Conservation (phyloP, 352 stramenopile species). For the Globisporangium orthogonon region DNA sequence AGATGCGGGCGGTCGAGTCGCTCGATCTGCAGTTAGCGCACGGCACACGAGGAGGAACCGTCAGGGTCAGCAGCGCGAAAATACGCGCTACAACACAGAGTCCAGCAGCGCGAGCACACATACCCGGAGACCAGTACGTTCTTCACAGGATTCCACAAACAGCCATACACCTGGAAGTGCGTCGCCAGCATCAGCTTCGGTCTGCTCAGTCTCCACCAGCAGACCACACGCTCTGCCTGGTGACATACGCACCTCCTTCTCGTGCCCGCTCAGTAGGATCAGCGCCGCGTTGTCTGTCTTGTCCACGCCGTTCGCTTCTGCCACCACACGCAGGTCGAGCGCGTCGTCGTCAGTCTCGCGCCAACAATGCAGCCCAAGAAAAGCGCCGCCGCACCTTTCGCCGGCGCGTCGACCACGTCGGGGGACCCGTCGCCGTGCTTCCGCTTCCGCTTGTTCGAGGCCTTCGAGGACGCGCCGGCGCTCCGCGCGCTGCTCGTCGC, state of each 20-base stretch:
- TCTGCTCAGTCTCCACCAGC: neutral
- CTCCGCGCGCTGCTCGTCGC: constrained; percentile 59
- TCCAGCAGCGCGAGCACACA: constrained; percentile 1
- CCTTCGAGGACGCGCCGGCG: constrained; percentile 25
- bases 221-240: neutral
- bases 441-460: constrained; percentile 81
- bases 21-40: constrained; percentile 48
- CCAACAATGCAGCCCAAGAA: neutral
- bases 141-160: constrained; percentile 94
- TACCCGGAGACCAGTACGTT: constrained; percentile 93
- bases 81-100: neutral
- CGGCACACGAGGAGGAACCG: neutral
- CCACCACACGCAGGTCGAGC: constrained; percentile 9
- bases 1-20: constrained; percentile 94
- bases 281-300: constrained; percentile 57
- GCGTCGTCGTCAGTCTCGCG: constrained; percentile 3
- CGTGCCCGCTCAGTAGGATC: constrained; percentile 69
- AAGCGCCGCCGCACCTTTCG: constrained; percentile 36
- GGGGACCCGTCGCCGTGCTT: constrained; percentile 60
- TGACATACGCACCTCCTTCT: constrained; percentile 53
- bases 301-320: constrained; percentile 57
- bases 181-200: neutral
- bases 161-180: constrained; percentile 90
- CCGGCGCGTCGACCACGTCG: constrained; percentile 48
- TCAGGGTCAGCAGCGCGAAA: neutral